Evolutionary conservation across 345 rosid genomes (phyloP).

Genomic region (Lagerstroemia speciosa): DNA sequence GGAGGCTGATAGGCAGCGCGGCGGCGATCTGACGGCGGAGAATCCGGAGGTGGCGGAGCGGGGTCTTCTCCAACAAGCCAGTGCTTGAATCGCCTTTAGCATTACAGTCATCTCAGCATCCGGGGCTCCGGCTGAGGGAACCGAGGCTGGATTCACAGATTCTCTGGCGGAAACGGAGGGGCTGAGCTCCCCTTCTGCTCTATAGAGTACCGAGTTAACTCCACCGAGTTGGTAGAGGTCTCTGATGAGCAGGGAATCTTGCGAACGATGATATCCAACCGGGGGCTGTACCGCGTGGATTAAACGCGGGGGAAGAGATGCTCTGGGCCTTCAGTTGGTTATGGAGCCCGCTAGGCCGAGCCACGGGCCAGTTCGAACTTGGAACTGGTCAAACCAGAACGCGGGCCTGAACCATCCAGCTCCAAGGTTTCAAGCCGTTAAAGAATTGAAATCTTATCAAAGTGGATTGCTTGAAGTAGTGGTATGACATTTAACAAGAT

Average conservation of each 20-base stretch:
- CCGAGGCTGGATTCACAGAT: not conserved
- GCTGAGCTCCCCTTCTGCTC: not conserved
- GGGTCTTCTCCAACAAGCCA: conserved; percentile 51
- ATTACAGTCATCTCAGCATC: conserved; percentile 15
- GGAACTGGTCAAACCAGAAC: too few species aligned
- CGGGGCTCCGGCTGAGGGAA: not conserved
- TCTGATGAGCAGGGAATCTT: not conserved
- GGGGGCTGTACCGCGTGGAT: not conserved
- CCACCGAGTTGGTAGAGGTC: not conserved
- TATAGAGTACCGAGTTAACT: not conserved
- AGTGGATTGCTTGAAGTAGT: too few species aligned
- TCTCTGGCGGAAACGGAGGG: not conserved
- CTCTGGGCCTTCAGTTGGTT: not conserved
- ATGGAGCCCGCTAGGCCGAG: too few species aligned
- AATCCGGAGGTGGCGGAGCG: conserved; percentile 20
- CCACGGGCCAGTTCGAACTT: too few species aligned
- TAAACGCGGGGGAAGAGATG: not conserved
- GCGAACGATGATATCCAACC: not conserved
- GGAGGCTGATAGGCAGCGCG: conserved; percentile 18
- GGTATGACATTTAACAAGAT: too few species aligned
- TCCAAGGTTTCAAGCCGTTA: too few species aligned
- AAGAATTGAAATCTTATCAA: too few species aligned
- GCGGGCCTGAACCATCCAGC: too few species aligned
- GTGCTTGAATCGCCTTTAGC: conserved; percentile 66
- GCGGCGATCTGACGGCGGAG: conserved; percentile 22